phyloP scores from a whole-genome alignment of 2,329 filamentous ascomycete genomes.

The Tolypocladium sp. region DNA sequence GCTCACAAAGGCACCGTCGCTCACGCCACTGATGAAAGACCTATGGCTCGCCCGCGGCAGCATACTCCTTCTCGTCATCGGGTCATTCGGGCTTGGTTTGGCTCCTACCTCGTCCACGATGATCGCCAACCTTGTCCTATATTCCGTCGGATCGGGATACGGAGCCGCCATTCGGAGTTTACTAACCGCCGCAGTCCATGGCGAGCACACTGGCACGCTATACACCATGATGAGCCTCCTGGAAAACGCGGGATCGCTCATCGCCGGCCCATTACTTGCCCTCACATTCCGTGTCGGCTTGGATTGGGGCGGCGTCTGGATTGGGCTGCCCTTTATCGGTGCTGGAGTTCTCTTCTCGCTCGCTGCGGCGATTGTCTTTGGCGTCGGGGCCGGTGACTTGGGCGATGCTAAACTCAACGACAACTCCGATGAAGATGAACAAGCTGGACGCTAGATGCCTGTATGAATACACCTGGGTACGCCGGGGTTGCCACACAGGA shows the following conservation, averaged over 20 bases:
- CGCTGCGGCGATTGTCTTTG: background rate
- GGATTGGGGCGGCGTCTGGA: slow-evolving; percentile 6
- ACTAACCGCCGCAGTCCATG: slow-evolving; percentile 6
- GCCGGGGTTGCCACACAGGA: too few relatives aligned
- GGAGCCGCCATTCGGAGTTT: slow-evolving; percentile 5
- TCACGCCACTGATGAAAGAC: background rate
- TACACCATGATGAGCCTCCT: slow-evolving; percentile 9
- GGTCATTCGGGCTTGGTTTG: slow-evolving; percentile 1
- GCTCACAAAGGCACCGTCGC: background rate
- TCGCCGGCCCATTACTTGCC: slow-evolving; percentile 9
- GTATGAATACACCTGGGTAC: too few relatives aligned
- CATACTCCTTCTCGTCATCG: slow-evolving; percentile 1
- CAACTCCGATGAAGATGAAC: too few relatives aligned
- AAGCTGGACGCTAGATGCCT: too few relatives aligned
- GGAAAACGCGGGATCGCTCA: slow-evolving; percentile 7
- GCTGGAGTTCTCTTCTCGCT: background rate
- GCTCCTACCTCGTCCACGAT: background rate
- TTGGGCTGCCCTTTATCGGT: slow-evolving; percentile 6
- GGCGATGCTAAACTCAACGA: too few relatives aligned
- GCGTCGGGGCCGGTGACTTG: too few relatives aligned
- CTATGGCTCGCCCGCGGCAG: background rate
- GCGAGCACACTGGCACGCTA: slow-evolving; percentile 6
- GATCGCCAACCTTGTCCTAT: background rate
- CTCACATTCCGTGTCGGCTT: slow-evolving; percentile 6
- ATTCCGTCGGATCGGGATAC: background rate